A percentile compares a stretch with the other conserved stretches of the same genome.
Evolutionary conservation across 352 stramenopile species (phyloP).

Genomic region (Hyaloperonospora arabidopsidis): DNA sequence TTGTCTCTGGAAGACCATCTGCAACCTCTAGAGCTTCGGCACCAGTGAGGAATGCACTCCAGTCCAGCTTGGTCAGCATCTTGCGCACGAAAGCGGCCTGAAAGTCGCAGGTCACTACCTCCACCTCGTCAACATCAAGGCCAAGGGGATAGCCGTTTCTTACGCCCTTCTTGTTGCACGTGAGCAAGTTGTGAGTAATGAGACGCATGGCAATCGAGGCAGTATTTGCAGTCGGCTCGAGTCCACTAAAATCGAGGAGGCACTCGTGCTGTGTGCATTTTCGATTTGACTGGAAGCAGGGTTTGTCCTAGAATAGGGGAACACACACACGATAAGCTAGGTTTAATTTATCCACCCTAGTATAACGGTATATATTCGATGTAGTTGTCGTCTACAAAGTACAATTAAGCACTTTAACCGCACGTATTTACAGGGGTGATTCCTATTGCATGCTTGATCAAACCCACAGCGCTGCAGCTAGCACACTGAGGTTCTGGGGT

Average conservation of each 20-base stretch:
- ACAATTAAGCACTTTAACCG: too few species aligned
- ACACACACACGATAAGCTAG: too few species aligned
- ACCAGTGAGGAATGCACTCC: conserved; percentile 72
- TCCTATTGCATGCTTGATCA: too few species aligned
- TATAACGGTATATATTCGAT: too few species aligned
- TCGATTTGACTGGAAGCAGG: background rate
- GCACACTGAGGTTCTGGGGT: too few species aligned
- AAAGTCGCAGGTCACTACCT: conserved; percentile 81
- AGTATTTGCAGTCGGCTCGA: background rate
- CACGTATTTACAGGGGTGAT: too few species aligned
- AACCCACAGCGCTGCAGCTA: too few species aligned
- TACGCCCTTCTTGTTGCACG: conserved; percentile 91
- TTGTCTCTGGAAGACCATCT: conserved; percentile 56
- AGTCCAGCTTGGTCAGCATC: conserved; percentile 88
- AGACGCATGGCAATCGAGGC: conserved; percentile 58
- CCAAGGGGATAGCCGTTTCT: conserved; percentile 86
- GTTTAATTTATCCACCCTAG: too few species aligned
- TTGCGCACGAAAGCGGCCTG: conserved; percentile 80
- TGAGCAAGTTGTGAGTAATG: conserved; percentile 92
- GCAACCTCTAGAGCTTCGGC: conserved; percentile 62
- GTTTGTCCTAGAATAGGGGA: conserved; percentile 1
- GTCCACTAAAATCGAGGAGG: too few species aligned
- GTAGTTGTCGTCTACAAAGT: too few species aligned
- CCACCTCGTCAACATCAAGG: conserved; percentile 77
- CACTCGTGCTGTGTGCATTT: too few species aligned